Conservation (phyloP, 164 flowering plant genomes). For the Stephania yunnanensis region DNA sequence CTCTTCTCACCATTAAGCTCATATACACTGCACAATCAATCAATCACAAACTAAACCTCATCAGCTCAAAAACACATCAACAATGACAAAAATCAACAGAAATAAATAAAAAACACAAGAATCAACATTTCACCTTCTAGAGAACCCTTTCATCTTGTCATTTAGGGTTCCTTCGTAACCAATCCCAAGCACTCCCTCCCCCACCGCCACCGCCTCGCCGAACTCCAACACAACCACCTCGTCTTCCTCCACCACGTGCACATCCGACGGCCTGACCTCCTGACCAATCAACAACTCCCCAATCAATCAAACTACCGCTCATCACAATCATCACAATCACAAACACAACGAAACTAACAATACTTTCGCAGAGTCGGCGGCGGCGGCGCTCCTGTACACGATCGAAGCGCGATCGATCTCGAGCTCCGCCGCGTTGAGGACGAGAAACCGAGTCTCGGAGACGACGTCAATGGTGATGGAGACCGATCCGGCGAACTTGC, state of each 20-base stretch:
- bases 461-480: slow-evolving; percentile 32
- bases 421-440: slow-evolving; percentile 59
- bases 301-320: neutral
- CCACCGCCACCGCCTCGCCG: slow-evolving; percentile 26
- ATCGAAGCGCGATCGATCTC: slow-evolving; percentile 21
- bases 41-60: neutral
- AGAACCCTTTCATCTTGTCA: slow-evolving; percentile 92
- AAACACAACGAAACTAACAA: too few species aligned
- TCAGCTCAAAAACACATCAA: neutral
- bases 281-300: slow-evolving; percentile 8
- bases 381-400: slow-evolving; percentile 17
- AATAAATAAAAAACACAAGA: neutral
- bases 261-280: slow-evolving; percentile 30
- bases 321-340: too few species aligned
- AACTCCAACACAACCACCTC: slow-evolving; percentile 52
- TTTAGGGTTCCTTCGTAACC: slow-evolving; percentile 64
- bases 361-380: slow-evolving; percentile 1
- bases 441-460: slow-evolving; percentile 45
- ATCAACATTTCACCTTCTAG: slow-evolving; percentile 48
- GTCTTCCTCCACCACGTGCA: slow-evolving; percentile 41
- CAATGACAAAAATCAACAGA: neutral
- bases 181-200: slow-evolving; percentile 35
- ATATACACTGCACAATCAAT: slow-evolving; percentile 42
- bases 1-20: slow-evolving; percentile 83
- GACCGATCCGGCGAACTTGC: slow-evolving; percentile 57